Evolutionary conservation across 208 protist genomes (phyloP), one percentile per base, ranked within the genome.

Genomic region (Leishmania mexicana): DNA sequence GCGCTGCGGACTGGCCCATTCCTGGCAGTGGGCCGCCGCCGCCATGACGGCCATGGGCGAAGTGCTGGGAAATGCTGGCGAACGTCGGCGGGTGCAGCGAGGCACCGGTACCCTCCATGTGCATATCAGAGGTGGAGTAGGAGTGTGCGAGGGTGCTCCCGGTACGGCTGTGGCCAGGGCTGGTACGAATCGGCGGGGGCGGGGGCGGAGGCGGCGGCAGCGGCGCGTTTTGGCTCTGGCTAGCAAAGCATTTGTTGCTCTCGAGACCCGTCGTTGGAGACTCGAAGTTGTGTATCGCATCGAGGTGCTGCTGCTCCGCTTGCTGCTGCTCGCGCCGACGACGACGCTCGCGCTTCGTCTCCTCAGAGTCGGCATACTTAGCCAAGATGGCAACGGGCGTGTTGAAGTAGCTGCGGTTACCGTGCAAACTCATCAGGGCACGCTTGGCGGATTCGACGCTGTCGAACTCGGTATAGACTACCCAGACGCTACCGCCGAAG

Each of bases 391-490:
- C 83, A 42, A 92, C 86, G 6, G 90, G 81, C 45, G 87, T 86
- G 73, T 81, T 68, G 81, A 97, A 97, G 83, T 93, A 90, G 28
- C 80, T 86, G 19, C 86, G 86, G 77, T 87, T 97, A 57, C 92
- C 91, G 81, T 97, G 94, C 31, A 97, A 81, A 53, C 83, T 90
- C 57, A 83, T 83, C 13, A 97, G 86, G 1, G 89, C 90, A n/a
- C 85, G 85, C 75, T 88, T 91, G 47, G 92, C 88, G 35, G 87
- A 85, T 38, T 94, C 88, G 10, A 95, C 82, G 38, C 87, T 90
- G 74, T 95, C 90, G 79, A 88, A 97, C 86, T 96, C 91, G 28
- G 92, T 92, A 84, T 96, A 96, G 40, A 97, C 91, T 2, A 97
- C 94, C 93, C 94, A 97, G 35, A 97, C 94, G 45, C 83, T 87